phyloP scores from a whole-genome alignment of 2,329 filamentous ascomycete genomes.

The Epicoccum sorghinum region DNA sequence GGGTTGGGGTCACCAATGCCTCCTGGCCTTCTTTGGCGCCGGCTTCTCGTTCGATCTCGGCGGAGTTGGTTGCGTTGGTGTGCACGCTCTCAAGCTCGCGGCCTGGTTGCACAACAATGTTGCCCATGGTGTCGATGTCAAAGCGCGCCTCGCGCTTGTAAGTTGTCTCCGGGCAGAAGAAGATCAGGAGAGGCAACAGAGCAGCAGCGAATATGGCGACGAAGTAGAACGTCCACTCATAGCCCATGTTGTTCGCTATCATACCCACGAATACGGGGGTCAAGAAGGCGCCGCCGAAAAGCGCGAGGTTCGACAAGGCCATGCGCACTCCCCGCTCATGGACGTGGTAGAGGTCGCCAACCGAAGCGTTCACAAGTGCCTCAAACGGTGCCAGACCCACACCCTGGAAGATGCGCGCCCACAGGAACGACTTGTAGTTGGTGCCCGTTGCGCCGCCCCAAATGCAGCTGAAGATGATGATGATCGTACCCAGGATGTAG shows the following conservation, averaged over 20 bases:
- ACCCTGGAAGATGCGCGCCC: constrained; percentile 83
- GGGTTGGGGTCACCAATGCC: neutral
- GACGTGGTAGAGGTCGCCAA: constrained; percentile 90
- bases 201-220: constrained; percentile 80
- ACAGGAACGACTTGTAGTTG: constrained; percentile 75
- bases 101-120: constrained; percentile 21
- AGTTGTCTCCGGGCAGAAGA: constrained; percentile 85
- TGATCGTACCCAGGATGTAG: constrained; percentile 76
- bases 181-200: constrained; percentile 72
- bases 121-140: constrained; percentile 68
- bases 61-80: neutral
- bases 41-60: constrained; percentile 5
- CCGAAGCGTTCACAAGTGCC: constrained; percentile 83
- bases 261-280: constrained; percentile 92
- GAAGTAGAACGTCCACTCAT: constrained; percentile 88
- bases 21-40: neutral
- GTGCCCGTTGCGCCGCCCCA: constrained; percentile 76
- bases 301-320: constrained; percentile 76
- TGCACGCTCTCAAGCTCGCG: constrained; percentile 1
- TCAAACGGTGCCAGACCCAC: constrained; percentile 88
- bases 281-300: constrained; percentile 74
- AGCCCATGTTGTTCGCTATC: constrained; percentile 77
- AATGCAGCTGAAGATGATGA: constrained; percentile 74
- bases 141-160: constrained; percentile 70
- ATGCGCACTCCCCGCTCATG: constrained; percentile 85